phyloP scores from a whole-genome alignment of 371 early-diverging fungal species.

The Chytridium lagenaria region DNA sequence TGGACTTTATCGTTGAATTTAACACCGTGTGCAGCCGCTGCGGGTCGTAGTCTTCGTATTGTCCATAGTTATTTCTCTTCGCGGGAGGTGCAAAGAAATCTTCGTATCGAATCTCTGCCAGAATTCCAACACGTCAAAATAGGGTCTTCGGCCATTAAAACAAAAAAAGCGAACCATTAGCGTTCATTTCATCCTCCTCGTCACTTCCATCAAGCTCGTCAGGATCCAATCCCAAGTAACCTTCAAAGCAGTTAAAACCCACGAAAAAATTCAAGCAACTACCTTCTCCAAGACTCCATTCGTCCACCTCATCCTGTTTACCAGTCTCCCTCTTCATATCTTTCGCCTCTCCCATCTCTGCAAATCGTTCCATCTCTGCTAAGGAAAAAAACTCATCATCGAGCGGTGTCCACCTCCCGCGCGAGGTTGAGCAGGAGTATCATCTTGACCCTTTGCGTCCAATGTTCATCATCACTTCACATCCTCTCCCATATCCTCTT shows the following conservation, averaged over 20 bases:
- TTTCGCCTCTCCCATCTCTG: constrained; percentile 50
- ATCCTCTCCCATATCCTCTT: constrained; percentile 36
- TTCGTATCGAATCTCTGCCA: constrained; percentile 57
- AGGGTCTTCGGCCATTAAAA: neutral
- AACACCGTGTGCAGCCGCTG: constrained; percentile 11
- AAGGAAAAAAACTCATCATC: constrained; percentile 62
- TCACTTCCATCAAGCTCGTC: constrained; percentile 41
- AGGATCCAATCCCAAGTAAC: constrained; percentile 31
- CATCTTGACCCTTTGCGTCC: constrained; percentile 19
- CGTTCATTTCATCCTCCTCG: constrained; percentile 47
- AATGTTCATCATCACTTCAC: constrained; percentile 26
- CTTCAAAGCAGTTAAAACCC: constrained; percentile 6
- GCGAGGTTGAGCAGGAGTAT: neutral
- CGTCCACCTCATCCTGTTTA: constrained; percentile 48
- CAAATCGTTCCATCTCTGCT: constrained; percentile 59
- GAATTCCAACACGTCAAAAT: neutral
- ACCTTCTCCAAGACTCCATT: constrained; percentile 41
- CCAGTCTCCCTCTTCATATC: constrained; percentile 47
- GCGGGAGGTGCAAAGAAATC: constrained; percentile 56
- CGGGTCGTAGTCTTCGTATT: constrained; percentile 2
- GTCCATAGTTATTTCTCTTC: neutral
- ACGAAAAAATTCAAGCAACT: constrained; percentile 13
- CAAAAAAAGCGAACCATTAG: constrained; percentile 44
- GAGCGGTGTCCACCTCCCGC: constrained; percentile 38
- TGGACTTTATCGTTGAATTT: constrained; percentile 25